Conservation (phyloP, 1,139 yeast species). For the Zygoascus meyerae region DNA sequence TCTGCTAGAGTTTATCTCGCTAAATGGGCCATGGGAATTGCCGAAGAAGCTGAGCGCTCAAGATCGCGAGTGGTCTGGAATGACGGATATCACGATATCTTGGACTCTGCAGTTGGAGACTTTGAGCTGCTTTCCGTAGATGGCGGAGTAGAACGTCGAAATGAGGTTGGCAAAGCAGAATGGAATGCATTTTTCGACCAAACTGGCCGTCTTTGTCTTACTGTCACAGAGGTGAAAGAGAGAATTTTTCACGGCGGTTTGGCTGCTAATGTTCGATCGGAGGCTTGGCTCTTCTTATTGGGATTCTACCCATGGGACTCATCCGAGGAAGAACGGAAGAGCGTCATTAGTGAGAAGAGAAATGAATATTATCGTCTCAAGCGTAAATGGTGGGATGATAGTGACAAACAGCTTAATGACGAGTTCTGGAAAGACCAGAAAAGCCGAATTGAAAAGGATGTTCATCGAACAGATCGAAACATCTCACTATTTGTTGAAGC, state of each 20-base stretch:
- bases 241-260: slow-evolving; percentile 89
- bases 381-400: slow-evolving; percentile 61
- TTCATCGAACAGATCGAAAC: slow-evolving; percentile 83
- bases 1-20: slow-evolving; percentile 88
- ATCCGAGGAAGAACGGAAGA: slow-evolving; percentile 58
- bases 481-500: slow-evolving; percentile 56
- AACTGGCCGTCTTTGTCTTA: slow-evolving; percentile 64
- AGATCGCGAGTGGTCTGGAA: slow-evolving; percentile 45
- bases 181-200: slow-evolving; percentile 83
- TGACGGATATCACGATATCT: slow-evolving; percentile 40
- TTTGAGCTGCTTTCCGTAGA: slow-evolving; percentile 58
- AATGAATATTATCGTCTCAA: slow-evolving; percentile 63
- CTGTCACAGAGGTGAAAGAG: slow-evolving; percentile 71
- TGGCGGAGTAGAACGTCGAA: slow-evolving; percentile 59
- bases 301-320: slow-evolving; percentile 90
- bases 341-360: slow-evolving; percentile 50
- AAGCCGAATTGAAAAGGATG: slow-evolving; percentile 86
- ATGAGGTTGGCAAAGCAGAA: slow-evolving; percentile 61
- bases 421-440: slow-evolving; percentile 80
- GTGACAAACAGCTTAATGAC: slow-evolving; percentile 51
- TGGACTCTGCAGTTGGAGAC: slow-evolving; percentile 60
- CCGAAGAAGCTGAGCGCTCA: slow-evolving; percentile 81
- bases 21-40: slow-evolving; percentile 94
- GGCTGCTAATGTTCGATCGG: slow-evolving; percentile 51
- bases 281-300: slow-evolving; percentile 82